Conservation (phyloP, 2,329 filamentous ascomycete species). For the Lachnellula willkommii region DNA sequence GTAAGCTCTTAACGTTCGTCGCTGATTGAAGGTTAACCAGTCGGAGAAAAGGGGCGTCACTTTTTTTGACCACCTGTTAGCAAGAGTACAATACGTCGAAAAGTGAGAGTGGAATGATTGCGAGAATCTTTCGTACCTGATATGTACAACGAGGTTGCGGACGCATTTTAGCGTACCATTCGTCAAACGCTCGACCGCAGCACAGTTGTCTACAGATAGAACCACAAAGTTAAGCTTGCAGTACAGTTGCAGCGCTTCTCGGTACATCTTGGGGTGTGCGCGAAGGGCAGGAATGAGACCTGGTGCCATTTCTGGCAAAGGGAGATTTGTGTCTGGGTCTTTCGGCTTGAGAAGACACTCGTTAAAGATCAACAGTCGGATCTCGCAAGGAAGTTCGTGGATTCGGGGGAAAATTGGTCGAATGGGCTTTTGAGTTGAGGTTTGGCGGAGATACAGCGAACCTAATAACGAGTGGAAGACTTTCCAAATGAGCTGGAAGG, state of each 20-base stretch:
- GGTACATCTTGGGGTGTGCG: background rate
- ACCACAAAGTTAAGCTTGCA: background rate
- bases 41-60: background rate
- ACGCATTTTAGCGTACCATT: background rate
- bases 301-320: background rate
- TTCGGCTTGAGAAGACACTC: background rate
- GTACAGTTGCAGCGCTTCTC: background rate
- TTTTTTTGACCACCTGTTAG: too few relatives aligned
- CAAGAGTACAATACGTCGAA: too few relatives aligned
- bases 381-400: background rate
- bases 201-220: background rate
- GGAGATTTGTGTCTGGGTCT: background rate
- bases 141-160: background rate
- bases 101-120: too few relatives aligned
- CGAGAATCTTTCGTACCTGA: too few relatives aligned
- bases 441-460: background rate
- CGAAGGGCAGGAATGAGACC: background rate
- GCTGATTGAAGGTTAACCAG: background rate
- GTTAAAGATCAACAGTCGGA: background rate
- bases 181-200: background rate
- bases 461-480: background rate
- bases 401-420: background rate
- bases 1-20: too few relatives aligned
- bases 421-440: background rate
- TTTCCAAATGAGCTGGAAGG: too few relatives aligned